Evolutionary conservation across 176 grass and related monocot genomes (phyloP).

Genomic region (Tuctoria greenei): DNA sequence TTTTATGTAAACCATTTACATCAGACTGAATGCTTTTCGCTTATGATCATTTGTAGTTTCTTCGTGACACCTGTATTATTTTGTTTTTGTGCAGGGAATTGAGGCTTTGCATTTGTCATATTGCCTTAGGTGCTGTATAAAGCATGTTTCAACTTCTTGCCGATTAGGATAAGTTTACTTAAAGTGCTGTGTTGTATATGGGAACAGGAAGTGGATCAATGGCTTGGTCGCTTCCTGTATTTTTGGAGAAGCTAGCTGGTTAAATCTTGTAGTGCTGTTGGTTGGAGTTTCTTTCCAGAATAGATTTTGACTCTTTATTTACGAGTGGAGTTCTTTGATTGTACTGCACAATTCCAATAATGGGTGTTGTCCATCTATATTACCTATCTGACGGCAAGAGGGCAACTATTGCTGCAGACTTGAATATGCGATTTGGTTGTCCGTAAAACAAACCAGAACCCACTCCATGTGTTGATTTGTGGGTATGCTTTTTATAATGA

Average conservation of each 20-base stretch:
- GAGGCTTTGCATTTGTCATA: constrained; percentile 11
- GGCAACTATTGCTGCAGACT: background rate
- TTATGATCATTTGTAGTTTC: background rate
- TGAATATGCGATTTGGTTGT: too few species aligned
- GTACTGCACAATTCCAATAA: background rate
- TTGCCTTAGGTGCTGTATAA: background rate
- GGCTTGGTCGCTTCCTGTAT: background rate
- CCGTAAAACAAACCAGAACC: too few species aligned
- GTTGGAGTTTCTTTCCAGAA: background rate
- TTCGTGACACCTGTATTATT: background rate
- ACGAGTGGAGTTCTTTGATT: background rate
- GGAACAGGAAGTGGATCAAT: background rate
- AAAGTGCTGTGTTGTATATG: constrained; percentile 17
- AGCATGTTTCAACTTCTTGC: background rate
- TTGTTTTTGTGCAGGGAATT: constrained; percentile 33
- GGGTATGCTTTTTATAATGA: too few species aligned
- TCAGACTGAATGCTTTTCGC: background rate
- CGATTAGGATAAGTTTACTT: constrained; percentile 9
- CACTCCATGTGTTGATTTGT: too few species aligned
- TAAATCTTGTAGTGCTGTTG: background rate
- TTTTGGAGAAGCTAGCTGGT: background rate
- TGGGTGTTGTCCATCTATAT: background rate
- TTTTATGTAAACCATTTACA: background rate
- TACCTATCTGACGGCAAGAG: background rate
- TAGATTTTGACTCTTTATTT: background rate